These are phyloP conservation scores for Schoenoplectus tabernaemontani DNA, from an alignment of 202 grass and related monocot genomes.

Conservation along the genomic window DNA sequence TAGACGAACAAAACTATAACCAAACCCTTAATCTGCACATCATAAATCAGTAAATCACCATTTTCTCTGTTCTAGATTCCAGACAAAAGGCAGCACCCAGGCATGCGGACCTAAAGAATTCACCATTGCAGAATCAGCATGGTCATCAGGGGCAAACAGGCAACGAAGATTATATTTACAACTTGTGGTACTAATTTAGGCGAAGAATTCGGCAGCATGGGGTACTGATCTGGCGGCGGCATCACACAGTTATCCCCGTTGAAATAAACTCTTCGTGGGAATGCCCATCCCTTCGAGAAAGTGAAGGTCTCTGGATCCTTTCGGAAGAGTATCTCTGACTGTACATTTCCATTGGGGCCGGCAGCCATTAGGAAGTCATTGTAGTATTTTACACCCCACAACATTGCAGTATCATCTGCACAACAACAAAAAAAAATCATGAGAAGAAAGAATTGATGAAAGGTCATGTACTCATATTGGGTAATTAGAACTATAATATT, in stretches of 20 bases:
- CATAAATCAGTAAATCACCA: background rate
- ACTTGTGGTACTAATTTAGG: slow-evolving; percentile 15
- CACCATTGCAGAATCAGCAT: slow-evolving; percentile 29
- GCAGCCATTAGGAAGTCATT: slow-evolving; percentile 77
- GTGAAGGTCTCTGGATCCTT: slow-evolving; percentile 66
- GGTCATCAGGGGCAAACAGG: slow-evolving; percentile 27
- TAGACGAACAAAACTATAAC: slow-evolving; percentile 1
- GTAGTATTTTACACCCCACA: slow-evolving; percentile 97
- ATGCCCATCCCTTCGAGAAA: slow-evolving; percentile 94
- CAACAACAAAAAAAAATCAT: background rate
- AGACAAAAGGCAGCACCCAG: background rate
- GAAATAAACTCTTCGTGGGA: slow-evolving; percentile 77
- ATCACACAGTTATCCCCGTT: slow-evolving; percentile 95
- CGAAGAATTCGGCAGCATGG: slow-evolving; percentile 69
- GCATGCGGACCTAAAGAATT: background rate
- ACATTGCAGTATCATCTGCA: slow-evolving; percentile 82
- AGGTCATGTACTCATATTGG: background rate
- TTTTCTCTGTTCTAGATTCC: background rate
- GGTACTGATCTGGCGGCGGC: slow-evolving; percentile 84
- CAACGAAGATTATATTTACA: slow-evolving; percentile 20
- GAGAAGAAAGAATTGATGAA: background rate
- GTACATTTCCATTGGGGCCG: slow-evolving; percentile 65
- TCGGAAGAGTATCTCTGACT: slow-evolving; percentile 82
- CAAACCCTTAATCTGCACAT: background rate
- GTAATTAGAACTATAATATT: background rate